Evolutionary conservation across 805 yeast species (phyloP).

Genomic region (Lipomyces spencermartinsiae): DNA sequence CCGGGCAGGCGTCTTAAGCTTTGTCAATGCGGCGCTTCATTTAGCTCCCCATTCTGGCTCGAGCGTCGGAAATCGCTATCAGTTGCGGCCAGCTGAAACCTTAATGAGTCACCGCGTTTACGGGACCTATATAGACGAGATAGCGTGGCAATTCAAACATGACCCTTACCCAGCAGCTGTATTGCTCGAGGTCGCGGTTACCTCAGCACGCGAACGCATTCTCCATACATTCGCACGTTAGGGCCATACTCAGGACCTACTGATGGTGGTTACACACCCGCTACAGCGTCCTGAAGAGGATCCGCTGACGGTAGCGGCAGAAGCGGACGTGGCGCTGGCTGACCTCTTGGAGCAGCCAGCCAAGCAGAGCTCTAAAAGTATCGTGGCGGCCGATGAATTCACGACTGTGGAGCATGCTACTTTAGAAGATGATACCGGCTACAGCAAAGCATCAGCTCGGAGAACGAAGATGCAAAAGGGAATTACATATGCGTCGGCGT

Average conservation of each 20-base stretch:
- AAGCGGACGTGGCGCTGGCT: slow-evolving; percentile 23
- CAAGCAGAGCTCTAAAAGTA: background rate
- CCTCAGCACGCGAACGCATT: background rate
- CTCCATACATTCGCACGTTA: background rate
- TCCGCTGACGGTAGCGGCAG: slow-evolving; percentile 22
- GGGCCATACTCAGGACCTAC: background rate
- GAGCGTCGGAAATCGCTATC: background rate
- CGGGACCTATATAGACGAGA: background rate
- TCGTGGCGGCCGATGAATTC: background rate
- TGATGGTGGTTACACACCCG: slow-evolving; percentile 20
- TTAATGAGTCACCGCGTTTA: background rate
- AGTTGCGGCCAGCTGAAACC: background rate
- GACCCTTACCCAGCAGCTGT: background rate
- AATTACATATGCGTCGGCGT: slow-evolving; percentile 29
- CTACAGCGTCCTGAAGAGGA: slow-evolving; percentile 27
- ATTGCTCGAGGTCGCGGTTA: background rate
- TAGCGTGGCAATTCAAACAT: background rate
- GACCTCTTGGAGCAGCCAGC: slow-evolving; percentile 24
- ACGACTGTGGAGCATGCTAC: background rate
- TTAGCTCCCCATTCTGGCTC: background rate
- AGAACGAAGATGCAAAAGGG: slow-evolving; percentile 7
- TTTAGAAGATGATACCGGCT: background rate
- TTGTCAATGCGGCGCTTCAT: background rate
- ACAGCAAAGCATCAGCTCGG: background rate
- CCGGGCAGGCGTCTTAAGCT: background rate